Base-by-base conservation (phyloP, 202 grass and related monocot species). In the Panicum virgatum region DNA sequence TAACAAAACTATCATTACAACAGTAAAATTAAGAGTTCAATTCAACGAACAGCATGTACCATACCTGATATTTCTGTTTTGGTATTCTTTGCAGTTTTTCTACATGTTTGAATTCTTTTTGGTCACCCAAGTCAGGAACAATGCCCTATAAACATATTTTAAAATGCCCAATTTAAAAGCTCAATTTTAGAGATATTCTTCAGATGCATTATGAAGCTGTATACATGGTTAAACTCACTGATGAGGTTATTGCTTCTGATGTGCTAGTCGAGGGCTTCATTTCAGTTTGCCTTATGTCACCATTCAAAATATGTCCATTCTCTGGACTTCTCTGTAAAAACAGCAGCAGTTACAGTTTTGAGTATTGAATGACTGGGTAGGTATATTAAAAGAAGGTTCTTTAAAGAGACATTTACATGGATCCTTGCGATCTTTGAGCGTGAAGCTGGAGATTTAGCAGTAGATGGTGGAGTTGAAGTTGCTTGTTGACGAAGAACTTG, bases 251-350 rank as follows among this genome's bases (percentile, higher is more conserved):
- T 84, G 88, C 79, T 91, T 94, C 88, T 83, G 83, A 81, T 76
- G 77, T 85, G 63, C 71, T 64, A 80, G 62, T 56, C 27, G 82
- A 74, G 45, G 83, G 51, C 32, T 77, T 89, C 79, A 89, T 82
- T 82, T 89, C 88, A 86, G 79, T 72, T 65, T 89, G 86, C 73
- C 77, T 86, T 69, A 78, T 91, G 48, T 89, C 86, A 90, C 85
- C 90, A 39, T 89, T 98, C 51, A 83, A 80, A 85, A 75, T 85
- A 80, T 91, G 88, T 9, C 92, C 96, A 91, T 93, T 98, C 70
- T 98, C 92, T 77, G 82, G 81, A 80, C 62, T 91, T 91, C 89
- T 98, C 90, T 95, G 92, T 45, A 88, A 73, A 85, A 92, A 68
- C 3, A 81, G 45, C 3, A 89, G 75, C 7, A 87, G 36, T 25